Conservation (phyloP, 768 basidiomycete genomes). For the Hericium erinaceus region DNA sequence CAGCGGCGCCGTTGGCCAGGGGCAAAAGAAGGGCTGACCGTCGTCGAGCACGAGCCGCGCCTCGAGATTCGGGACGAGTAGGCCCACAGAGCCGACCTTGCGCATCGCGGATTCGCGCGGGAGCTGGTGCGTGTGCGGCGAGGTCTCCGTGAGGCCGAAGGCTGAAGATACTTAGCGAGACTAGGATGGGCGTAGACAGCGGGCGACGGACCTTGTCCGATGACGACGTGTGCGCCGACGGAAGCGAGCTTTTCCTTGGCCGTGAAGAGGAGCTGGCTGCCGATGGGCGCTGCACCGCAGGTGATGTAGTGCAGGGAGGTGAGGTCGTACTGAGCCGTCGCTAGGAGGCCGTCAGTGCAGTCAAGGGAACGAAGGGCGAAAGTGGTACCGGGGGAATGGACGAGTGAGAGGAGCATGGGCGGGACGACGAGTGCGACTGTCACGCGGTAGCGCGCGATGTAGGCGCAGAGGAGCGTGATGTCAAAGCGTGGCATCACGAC, state of each 20-base stretch:
- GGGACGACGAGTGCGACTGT: constrained; percentile 61
- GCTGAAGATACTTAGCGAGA: constrained; percentile 28
- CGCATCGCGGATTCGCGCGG: constrained; percentile 30
- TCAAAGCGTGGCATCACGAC: constrained; percentile 66
- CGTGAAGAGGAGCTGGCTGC: constrained; percentile 46
- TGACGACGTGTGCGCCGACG: constrained; percentile 30
- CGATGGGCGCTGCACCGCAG: constrained; percentile 78
- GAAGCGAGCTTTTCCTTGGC: constrained; percentile 32
- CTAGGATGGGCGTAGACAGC: neutral
- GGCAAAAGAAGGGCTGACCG: neutral
- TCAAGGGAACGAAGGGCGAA: neutral
- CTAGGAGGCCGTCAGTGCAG: constrained; percentile 23
- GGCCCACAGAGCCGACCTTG: constrained; percentile 60
- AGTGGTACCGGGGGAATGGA: constrained; percentile 54
- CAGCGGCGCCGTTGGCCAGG: neutral
- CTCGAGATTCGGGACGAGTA: constrained; percentile 67
- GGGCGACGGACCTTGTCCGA: constrained; percentile 42
- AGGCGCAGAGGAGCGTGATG: constrained; percentile 52
- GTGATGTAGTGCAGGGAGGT: constrained; percentile 46
- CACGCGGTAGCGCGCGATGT: constrained; percentile 57
- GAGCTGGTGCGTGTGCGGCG: constrained; percentile 58
- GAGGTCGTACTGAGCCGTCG: constrained; percentile 59
- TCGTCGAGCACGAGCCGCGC: constrained; percentile 49
- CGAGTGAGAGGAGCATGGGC: constrained; percentile 72
- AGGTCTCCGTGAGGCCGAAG: constrained; percentile 78